Evolutionary conservation across 2,329 filamentous ascomycete species (phyloP).

Genomic region (Microsporum audouinii): DNA sequence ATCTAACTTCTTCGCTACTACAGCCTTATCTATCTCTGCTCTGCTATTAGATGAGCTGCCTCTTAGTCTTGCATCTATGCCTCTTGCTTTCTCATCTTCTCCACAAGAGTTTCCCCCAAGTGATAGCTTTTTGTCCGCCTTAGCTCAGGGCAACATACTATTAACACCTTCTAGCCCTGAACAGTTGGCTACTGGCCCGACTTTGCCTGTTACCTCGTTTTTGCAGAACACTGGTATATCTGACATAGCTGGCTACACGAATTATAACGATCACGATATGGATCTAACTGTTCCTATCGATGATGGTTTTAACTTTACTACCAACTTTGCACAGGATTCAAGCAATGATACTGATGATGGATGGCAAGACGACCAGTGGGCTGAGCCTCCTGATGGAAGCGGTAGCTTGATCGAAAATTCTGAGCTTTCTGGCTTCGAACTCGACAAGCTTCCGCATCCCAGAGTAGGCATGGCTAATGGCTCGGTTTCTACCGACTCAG

Average conservation of each 20-base stretch:
- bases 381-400: not conserved
- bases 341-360: constrained; percentile 3
- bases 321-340: not conserved
- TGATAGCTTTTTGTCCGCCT: not conserved
- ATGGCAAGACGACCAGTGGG: not conserved
- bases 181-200: not conserved
- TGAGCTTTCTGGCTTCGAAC: constrained; percentile 8
- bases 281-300: not conserved
- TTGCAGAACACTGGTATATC: not conserved
- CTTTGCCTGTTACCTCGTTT: not conserved
- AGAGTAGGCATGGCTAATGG: not conserved
- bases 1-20: not conserved
- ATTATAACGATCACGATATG: not conserved
- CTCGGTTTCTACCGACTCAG: not conserved
- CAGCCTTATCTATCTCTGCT: not conserved
- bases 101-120: not conserved
- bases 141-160: not conserved
- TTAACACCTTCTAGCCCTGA: not conserved
- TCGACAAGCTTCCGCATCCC: constrained; percentile 5
- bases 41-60: not conserved
- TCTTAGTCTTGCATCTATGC: not conserved
- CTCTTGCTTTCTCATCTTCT: not conserved
- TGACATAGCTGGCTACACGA: not conserved
- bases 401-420: constrained; percentile 10
- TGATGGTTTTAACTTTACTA: not conserved